Evolutionary conservation across 495 filamentous ascomycete species (phyloP).

Genomic region (Penicillium desertorum): DNA sequence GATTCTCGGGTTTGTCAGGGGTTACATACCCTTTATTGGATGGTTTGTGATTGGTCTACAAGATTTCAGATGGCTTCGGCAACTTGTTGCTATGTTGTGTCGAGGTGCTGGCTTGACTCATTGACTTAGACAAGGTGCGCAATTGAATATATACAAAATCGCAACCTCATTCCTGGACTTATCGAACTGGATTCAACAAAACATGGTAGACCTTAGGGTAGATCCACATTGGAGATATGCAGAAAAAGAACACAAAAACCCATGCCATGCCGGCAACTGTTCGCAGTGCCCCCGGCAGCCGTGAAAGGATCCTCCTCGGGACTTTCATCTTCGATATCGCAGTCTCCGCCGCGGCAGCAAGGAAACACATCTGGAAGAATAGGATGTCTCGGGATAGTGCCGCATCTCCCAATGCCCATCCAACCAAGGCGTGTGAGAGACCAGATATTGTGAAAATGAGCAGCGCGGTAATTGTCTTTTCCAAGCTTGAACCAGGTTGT

Average conservation of each 20-base stretch:
- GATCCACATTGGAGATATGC: not conserved
- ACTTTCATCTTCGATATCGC: not conserved
- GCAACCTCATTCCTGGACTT: not conserved
- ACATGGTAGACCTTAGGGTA: not conserved
- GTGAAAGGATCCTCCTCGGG: not conserved
- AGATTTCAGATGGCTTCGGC: not conserved
- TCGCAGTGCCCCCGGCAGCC: not conserved
- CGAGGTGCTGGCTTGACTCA: not conserved
- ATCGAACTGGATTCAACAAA: not conserved
- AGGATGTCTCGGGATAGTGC: not conserved
- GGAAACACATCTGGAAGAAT: not conserved
- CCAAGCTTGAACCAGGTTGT: not conserved
- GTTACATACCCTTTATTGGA: not conserved
- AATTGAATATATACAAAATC: not conserved
- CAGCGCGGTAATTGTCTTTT: not conserved
- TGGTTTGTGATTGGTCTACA: not conserved
- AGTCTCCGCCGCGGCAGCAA: not conserved
- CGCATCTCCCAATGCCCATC: not conserved
- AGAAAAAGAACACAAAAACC: not conserved
- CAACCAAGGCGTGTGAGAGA: slow-evolving; percentile 1
- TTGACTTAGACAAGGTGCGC: not conserved
- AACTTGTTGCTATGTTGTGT: not conserved
- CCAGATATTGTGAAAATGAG: slow-evolving; percentile 3
- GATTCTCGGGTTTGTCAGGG: not conserved
- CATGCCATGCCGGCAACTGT: not conserved